Base-by-base conservation (phyloP, 192 early-diverging fungal species). In the Phlyctochytrium arcticum region DNA sequence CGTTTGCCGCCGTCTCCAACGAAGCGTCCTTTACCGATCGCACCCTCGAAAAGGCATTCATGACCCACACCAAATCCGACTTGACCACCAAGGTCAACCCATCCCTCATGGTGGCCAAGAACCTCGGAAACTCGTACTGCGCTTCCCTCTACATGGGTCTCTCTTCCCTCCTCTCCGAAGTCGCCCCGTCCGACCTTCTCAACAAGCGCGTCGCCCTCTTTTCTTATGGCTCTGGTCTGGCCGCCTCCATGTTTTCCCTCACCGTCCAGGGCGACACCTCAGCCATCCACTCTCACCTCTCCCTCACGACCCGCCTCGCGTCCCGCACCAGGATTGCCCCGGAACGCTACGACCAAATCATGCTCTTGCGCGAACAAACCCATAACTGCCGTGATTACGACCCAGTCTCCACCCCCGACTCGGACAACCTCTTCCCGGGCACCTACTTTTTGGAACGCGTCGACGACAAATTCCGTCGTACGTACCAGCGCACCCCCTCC, bases 161-260 rank as follows among this genome's bases (percentile, higher is more conserved):
- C 26, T 83, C 82, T 9, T 90, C 90, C 29, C 75, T 98, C 48
- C 56, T 99, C 35, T 84, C 89, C n/a, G 79, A 85, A 49, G 79
- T 87, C 5, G 68, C 90, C 27, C 21, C 62, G 19, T n/a, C 80
- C 26, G 77, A 19, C 39, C 65, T 83, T 74, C 39, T 83, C 24
- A 81, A 88, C 79, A 98, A 96, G 76, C 90, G 94, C 49, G 72
- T 99, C 27, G 81, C 83, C 27, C 32, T 96, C 57, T 99, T 93
- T 74, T 96, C 97, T 6, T 99, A 98, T 71, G 97, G 97, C 53
- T 95, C 93, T 5, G 97, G 97, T 36, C 90, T 95, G 34, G 89
- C 97, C 50, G 87, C 94, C 34, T 90, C 94, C 55, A 89, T 96
- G 82, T 93, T 94, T 75, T 96, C 94, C 29, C 77, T 96, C 74